A percentile compares a stretch with the other conserved stretches of the same genome.
These are phyloP conservation scores for Blastobotrys peoriensis DNA, from an alignment of 805 yeast species.

Conservation along the genomic window DNA sequence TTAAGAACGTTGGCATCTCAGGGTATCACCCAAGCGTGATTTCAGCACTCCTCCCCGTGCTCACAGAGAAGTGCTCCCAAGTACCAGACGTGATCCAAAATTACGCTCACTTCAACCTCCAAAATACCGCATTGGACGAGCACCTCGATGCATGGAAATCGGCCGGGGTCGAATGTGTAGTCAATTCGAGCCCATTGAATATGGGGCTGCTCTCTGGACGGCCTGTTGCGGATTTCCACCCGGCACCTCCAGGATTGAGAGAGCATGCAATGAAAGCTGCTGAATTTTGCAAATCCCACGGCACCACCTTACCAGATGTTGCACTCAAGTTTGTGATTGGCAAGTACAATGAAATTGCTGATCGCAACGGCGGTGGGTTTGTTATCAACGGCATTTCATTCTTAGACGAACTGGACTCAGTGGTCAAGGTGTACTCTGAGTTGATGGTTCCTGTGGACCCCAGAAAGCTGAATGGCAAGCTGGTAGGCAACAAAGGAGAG, in stretches of 20 bases:
- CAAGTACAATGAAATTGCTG: slow-evolving; percentile 38
- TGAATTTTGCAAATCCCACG: slow-evolving; percentile 34
- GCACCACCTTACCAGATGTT: slow-evolving; percentile 68
- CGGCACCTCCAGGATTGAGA: slow-evolving; percentile 57
- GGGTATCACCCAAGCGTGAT: slow-evolving; percentile 82
- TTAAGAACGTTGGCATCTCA: slow-evolving; percentile 66
- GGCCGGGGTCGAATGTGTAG: slow-evolving; percentile 49
- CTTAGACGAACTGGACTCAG: slow-evolving; percentile 11
- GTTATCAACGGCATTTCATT: slow-evolving; percentile 13
- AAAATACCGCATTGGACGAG: slow-evolving; percentile 52
- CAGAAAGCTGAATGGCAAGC: neutral
- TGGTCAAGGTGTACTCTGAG: slow-evolving; percentile 9
- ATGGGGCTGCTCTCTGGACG: slow-evolving; percentile 77
- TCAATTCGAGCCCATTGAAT: slow-evolving; percentile 78
- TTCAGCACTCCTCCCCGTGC: slow-evolving; percentile 22
- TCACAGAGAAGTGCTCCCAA: slow-evolving; percentile 39
- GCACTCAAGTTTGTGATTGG: slow-evolving; percentile 71
- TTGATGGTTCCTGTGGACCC: slow-evolving; percentile 6
- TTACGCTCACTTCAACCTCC: slow-evolving; percentile 77
- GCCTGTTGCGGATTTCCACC: slow-evolving; percentile 70
- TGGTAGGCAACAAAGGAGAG: slow-evolving; percentile 8
- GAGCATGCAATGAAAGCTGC: slow-evolving; percentile 41
- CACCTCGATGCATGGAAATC: slow-evolving; percentile 37
- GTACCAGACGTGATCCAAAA: slow-evolving; percentile 69
- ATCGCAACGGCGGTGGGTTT: slow-evolving; percentile 15